These are phyloP conservation scores for Russula sp. DNA, from an alignment of 768 basidiomycete genomes.

Conservation along the genomic window DNA sequence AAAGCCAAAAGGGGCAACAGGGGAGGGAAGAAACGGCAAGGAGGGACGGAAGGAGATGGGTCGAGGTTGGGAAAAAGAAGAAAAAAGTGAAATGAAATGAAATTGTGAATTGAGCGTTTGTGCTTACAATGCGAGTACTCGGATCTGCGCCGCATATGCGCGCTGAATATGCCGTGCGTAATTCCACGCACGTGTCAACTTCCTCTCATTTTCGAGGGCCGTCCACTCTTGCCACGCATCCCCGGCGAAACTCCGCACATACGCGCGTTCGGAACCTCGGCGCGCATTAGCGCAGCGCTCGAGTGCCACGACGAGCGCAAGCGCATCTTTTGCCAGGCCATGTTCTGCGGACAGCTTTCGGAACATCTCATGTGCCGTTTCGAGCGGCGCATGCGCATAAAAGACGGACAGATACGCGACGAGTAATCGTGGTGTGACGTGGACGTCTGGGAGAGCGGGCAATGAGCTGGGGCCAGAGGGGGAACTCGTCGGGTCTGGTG, in stretches of 20 bases:
- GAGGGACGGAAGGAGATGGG: background rate
- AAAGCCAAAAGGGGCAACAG: background rate
- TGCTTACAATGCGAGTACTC: conserved; percentile 54
- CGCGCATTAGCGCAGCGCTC: conserved; percentile 55
- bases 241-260: conserved; percentile 52
- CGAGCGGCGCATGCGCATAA: conserved; percentile 55
- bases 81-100: background rate
- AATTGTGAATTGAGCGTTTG: background rate
- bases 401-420: conserved; percentile 81
- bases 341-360: conserved; percentile 46
- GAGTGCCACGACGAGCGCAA: conserved; percentile 62
- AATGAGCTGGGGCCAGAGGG: background rate
- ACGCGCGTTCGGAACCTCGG: conserved; percentile 46
- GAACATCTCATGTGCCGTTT: conserved; percentile 49
- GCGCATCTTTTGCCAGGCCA: conserved; percentile 47
- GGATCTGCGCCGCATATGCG: conserved; percentile 66
- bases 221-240: conserved; percentile 69
- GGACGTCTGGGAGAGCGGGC: conserved; percentile 47
- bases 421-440: conserved; percentile 58
- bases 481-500: background rate
- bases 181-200: conserved; percentile 23
- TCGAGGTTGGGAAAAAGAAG: conserved; percentile 12
- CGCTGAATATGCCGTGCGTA: conserved; percentile 59
- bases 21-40: background rate
- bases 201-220: conserved; percentile 42